Base-by-base conservation (phyloP, 495 filamentous ascomycete genomes). In the Oidiodendron maius region DNA sequence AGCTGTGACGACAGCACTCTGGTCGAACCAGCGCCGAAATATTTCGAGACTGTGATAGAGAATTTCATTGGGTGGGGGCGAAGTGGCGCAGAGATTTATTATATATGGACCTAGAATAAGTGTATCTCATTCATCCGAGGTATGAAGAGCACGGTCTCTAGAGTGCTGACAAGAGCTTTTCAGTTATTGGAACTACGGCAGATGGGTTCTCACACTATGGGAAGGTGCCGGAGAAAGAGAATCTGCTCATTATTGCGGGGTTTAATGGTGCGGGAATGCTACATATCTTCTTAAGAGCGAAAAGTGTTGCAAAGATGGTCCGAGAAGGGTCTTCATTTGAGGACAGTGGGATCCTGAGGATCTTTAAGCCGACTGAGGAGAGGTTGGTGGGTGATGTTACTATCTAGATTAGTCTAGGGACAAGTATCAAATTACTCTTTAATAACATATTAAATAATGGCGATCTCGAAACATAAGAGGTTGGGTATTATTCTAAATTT, bases 251-350 rank as follows among this genome's bases (percentile, higher is more conserved):
- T 17, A 53, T 71, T 35, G 74, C 71, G 24, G 74, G 72, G 1
- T 75, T 72, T 24, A 71, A 63, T 11, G 74, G 74, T 0, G 69
- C 71, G 52, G 74, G 75, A 0, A 77, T 76, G 74, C 67, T 72
- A 0, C 63, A 70, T 15, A 68, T 74, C 20, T 69, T 71, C 49
- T 58, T 76, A 0, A 61, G 64, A 4, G 70, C 71, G 4, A 61
- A 71, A 39, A 71, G 64, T 1, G 44, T 76, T 34, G 71, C 71
- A 3, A 55, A 62, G 51, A 72, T 76, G 64, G 51, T 74, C 17
- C 48, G 53, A 15, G 45, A 64, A 10, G 67, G 57, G 10, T 43
- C 44, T 2, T 20, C 55, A 15, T 73, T 69, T 45, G 61, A 64
- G 26, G 50, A 68, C 22, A 71, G 65, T 23, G 66, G 65, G 48